Evolutionary conservation across 306 rosid genomes (phyloP).

Genomic region (Arachis hypogaea): DNA sequence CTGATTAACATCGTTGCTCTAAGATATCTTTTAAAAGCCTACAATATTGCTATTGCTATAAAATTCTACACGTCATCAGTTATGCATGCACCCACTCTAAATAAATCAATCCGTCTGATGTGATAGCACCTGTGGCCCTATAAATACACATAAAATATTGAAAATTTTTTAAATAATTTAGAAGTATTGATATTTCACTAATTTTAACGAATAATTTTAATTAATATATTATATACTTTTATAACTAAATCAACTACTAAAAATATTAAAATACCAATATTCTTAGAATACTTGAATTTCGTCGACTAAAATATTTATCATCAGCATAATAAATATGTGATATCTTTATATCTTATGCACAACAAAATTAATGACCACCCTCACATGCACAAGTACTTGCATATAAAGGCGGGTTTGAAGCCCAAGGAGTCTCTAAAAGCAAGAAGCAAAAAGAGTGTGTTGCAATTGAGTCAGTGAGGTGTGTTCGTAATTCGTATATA

Average conservation of each 20-base stretch:
- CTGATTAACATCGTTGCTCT: slow-evolving; percentile 11
- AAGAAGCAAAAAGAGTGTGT: slow-evolving; percentile 43
- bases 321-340: background rate
- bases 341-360: no score
- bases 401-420: slow-evolving; percentile 47
- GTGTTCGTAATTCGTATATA: background rate
- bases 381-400: slow-evolving; percentile 38
- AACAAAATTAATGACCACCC: slow-evolving; percentile 25
- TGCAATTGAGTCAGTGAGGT: slow-evolving; percentile 11
- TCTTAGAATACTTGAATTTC: no score
- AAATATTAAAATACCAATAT: no score
- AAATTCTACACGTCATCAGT: background rate
- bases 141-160: no score
- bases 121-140: background rate
- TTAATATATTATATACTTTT: no score
- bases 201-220: no score
- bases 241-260: no score
- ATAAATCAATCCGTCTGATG: slow-evolving; percentile 18
- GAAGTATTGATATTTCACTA: no score
- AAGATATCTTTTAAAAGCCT: slow-evolving; percentile 36
- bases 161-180: no score
- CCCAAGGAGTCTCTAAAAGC: slow-evolving; percentile 36
- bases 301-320: no score
- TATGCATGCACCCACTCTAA: slow-evolving; percentile 23
- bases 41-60: slow-evolving; percentile 9